Evolutionary conservation across 2,329 filamentous ascomycete genomes (phyloP).

Genomic region (Sporothrix schenckii): DNA sequence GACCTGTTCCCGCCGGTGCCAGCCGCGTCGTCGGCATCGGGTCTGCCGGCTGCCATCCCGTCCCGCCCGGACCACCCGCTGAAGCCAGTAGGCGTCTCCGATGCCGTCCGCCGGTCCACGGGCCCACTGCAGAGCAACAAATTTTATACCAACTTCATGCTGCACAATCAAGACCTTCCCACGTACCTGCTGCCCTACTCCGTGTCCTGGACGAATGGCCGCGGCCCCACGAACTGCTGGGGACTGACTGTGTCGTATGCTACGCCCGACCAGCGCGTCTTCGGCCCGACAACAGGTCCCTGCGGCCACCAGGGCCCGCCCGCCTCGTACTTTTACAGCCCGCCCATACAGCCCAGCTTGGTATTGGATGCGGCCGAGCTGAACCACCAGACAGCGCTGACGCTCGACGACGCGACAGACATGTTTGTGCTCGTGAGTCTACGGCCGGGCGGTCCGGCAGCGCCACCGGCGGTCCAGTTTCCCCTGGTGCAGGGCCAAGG

Average conservation of each 20-base stretch:
- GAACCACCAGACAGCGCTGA: constrained; percentile 59
- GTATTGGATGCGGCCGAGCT: constrained; percentile 79
- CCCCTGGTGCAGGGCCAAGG: constrained; percentile 88
- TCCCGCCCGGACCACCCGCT: constrained; percentile 61
- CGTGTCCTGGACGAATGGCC: constrained; percentile 67
- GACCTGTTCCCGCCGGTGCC: constrained; percentile 61
- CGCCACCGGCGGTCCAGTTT: constrained; percentile 67
- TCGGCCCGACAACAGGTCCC: constrained; percentile 56
- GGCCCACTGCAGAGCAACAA: constrained; percentile 72
- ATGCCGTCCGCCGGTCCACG: constrained; percentile 39
- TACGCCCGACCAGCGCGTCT: constrained; percentile 67
- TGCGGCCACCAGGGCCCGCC: constrained; percentile 29
- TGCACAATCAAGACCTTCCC: constrained; percentile 69
- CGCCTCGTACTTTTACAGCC: constrained; percentile 72
- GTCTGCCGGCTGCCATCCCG: constrained; percentile 51
- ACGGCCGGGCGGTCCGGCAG: constrained; percentile 48
- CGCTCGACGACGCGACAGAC: constrained; percentile 57
- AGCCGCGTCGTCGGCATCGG: constrained; percentile 47
- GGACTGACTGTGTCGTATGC: constrained; percentile 78
- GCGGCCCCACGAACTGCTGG: constrained; percentile 66
- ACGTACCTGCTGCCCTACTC: constrained; percentile 78
- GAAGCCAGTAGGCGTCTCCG: constrained; percentile 54
- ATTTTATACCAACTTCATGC: constrained; percentile 79
- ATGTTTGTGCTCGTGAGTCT: constrained; percentile 71
- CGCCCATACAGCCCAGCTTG: constrained; percentile 78